phyloP scores from a whole-genome alignment of 768 basidiomycete species.

The Termitomyces heimii region DNA sequence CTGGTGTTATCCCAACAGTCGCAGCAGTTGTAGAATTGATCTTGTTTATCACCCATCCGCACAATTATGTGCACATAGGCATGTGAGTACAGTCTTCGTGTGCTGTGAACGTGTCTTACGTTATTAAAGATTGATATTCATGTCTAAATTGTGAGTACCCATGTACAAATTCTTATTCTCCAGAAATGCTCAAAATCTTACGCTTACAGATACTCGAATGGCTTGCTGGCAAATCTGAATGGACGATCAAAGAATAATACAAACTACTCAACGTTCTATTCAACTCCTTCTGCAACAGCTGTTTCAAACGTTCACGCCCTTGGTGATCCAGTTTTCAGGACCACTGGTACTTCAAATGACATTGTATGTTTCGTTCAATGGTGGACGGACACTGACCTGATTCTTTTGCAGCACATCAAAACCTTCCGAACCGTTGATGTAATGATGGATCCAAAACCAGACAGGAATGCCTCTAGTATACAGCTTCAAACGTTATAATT shows the following conservation, averaged over 20 bases:
- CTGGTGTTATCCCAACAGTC: background rate
- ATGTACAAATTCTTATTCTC: background rate
- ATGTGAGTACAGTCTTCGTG: no score
- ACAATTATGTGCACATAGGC: background rate
- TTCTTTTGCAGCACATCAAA: background rate
- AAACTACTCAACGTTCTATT: no score
- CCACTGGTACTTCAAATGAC: background rate
- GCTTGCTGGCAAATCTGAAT: background rate
- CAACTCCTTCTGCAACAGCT: background rate
- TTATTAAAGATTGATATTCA: background rate
- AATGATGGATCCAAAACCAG: background rate
- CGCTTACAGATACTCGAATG: background rate
- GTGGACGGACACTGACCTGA: background rate
- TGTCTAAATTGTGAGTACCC: background rate
- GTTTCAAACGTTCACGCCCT: background rate
- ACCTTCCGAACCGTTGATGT: background rate
- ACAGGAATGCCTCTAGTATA: no score
- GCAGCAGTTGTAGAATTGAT: background rate
- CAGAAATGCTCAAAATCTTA: no score
- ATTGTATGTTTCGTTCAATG: background rate
- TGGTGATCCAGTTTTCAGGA: background rate
- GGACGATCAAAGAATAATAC: background rate
- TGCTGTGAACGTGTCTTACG: background rate
- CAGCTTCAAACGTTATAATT: no score
- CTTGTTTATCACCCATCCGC: no score